Conservation (phyloP, 768 basidiomycete species). For the Candolleomyces eurysporus region DNA sequence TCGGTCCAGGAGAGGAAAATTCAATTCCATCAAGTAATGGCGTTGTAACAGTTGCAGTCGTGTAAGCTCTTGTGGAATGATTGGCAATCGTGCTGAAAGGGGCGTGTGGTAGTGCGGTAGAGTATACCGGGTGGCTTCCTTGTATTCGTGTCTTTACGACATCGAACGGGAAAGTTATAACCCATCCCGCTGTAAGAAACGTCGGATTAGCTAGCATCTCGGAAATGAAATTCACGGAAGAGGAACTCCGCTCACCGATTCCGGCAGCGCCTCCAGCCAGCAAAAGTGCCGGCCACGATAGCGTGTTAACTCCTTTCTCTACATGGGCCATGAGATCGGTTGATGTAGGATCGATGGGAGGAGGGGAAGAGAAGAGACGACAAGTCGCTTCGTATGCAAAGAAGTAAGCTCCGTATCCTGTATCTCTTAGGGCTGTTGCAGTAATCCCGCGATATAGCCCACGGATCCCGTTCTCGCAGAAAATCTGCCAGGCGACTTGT, state of each 20-base stretch:
- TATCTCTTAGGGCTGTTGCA: constrained; percentile 73
- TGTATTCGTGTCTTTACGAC: constrained; percentile 91
- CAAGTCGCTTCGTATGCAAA: constrained; percentile 68
- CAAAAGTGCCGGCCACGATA: constrained; percentile 58
- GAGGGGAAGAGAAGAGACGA: constrained; percentile 41
- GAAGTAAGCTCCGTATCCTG: constrained; percentile 87
- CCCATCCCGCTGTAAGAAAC: constrained; percentile 56
- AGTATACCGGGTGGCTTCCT: constrained; percentile 32
- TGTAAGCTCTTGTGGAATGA: too few relatives aligned
- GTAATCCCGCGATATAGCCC: constrained; percentile 78
- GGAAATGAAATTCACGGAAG: neutral
- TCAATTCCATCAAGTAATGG: neutral
- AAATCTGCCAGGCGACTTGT: constrained; percentile 55
- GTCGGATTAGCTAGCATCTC: neutral
- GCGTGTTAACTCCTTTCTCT: constrained; percentile 32
- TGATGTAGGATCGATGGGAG: constrained; percentile 16
- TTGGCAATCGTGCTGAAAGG: neutral
- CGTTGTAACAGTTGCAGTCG: neutral
- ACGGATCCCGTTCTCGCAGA: constrained; percentile 51
- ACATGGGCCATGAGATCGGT: constrained; percentile 40
- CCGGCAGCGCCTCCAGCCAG: constrained; percentile 78
- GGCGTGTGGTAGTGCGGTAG: too few relatives aligned
- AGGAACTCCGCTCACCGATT: constrained; percentile 32
- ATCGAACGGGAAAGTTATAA: constrained; percentile 83
- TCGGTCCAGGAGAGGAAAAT: neutral